Evolutionary conservation across 345 rosid genomes (phyloP), one percentile per base, ranked within the genome.

Genomic region (Brassica cretica): DNA sequence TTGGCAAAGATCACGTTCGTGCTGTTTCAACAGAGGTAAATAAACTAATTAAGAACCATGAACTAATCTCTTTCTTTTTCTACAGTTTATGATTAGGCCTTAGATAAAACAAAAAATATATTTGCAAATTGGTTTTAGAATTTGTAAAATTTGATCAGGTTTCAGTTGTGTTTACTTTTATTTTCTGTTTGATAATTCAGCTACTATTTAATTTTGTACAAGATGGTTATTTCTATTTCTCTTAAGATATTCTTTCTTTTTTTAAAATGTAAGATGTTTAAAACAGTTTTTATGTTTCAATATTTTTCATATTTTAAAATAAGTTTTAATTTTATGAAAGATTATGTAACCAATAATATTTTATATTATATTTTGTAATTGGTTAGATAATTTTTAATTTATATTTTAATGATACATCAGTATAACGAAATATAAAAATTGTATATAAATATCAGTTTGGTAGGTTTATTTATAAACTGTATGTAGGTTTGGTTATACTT

Each of bases 21-120:
- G 92, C 84, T 30, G 56, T 88, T 72, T 88, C 95, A 2, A 91
- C 97, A n/a, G 93, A 89, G 78, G 94, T 83, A 46, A 1, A 49
- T 0, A 53, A 6, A 9, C 1, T 0, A n/a, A 51, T 19, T 19
- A 19, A 51, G 8, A 51, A 51, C 8, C 55, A 14, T 24, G 53
- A 5, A 15, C 29, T 58, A 37, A 25, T 19, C 2, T 32, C n/a
- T 19, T 19, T 19, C 51, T 61, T 0, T 10, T 35, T 32, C 35
- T 32, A 32, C 2, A 8, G 8, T 35, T 35, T 35, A 35, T 2
- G 39, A 35, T 35, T 35, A 35, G 39, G 39, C 39, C 32, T 32
- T 32, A 35, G 8, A 35, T 4, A 8, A 0, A 29, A 29, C 19
- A 16, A 49, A 9, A 32, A 5, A 0, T 8, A 15, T 15, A 19